Evolutionary conservation across 1,284 basidiomycete species (phyloP), one percentile per base, ranked within the genome.

Genomic region (Mycena sp.): DNA sequence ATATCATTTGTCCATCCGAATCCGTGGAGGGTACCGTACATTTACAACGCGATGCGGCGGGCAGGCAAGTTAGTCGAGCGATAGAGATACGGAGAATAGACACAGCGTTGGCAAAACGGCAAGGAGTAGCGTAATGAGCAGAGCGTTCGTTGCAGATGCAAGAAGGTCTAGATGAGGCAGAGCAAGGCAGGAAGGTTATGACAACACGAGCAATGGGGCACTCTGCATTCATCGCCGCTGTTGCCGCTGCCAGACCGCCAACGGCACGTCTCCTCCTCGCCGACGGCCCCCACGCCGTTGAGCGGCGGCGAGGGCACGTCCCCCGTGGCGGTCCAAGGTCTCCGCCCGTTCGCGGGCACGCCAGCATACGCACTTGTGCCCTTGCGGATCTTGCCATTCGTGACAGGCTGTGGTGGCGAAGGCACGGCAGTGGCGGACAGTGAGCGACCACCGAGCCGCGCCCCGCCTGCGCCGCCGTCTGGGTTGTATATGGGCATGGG

Each of bases 181-280:
- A 35, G 32, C 32, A 14, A 35, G 32, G 32, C 9, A 14, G 9
- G 14, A 35, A 35, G 14, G 9, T 7, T 7, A 26, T 7, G 46
- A 32, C n/a, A 35, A 29, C 50, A 19, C 32, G 49, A 28, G 44
- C 19, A 37, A 19, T 5, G n/a, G 28, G 35, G 32, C n/a, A n/a
- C 28, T n/a, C 46, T 9, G 32, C 32, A 35, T 35, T 82, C 73
- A 85, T 70, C 84, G 81, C 72, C 86, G 82, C 71, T 85, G 87
- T 70, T 89, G 89, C 70, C 89, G 89, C 72, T 92, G 90, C 82
- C 87, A 92, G 60, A 91, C 75, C 21, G 91, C 90, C 40, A 93
- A 79, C 28, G 91, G 91, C 38, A 92, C 78, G 72, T 93, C 91
- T 93, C 91, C 69, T 92, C 91, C 70, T 89, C 58, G 37, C 55